Percentiles rank a stretch among this genome's conserved stretches.
phyloP scores from a whole-genome alignment of 129 eudicot genomes.

The Artemisia annua region DNA sequence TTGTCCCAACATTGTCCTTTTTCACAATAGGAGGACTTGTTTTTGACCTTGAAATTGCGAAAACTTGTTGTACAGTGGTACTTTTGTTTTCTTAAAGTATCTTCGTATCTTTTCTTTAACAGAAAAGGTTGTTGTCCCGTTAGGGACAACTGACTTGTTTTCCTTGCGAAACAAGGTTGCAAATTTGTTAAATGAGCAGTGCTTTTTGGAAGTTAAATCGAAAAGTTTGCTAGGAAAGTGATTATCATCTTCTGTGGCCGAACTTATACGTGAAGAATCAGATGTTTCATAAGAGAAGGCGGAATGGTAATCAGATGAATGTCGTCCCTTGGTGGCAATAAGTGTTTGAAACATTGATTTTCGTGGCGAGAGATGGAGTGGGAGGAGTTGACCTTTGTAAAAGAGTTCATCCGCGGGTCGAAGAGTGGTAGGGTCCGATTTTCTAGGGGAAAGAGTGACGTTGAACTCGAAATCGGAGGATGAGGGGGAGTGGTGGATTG shows the following conservation, averaged over 20 bases:
- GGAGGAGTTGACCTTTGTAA: conserved; percentile 92
- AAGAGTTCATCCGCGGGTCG: conserved; percentile 92
- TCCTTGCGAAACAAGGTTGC: conserved; percentile 73
- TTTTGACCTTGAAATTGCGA: background rate
- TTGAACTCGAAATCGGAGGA: conserved; percentile 93
- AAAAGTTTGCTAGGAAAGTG: conserved; percentile 17
- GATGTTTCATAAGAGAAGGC: conserved; percentile 48
- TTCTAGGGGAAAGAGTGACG: conserved; percentile 64
- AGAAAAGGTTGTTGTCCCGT: background rate
- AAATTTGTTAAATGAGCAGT: conserved; percentile 61
- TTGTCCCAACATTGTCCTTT: conserved; percentile 13
- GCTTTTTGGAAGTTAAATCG: conserved; percentile 25
- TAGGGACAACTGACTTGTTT: conserved; percentile 14
- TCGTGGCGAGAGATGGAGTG: conserved; percentile 85
- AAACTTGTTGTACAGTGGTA: conserved; percentile 21
- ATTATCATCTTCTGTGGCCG: conserved; percentile 62
- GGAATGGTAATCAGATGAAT: conserved; percentile 52
- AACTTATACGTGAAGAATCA: conserved; percentile 74
- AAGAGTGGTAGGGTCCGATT: conserved; percentile 58
- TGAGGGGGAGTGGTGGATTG: conserved; percentile 61
- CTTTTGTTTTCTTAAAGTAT: conserved; percentile 24
- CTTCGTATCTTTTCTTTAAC: conserved; percentile 23
- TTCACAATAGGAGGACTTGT: conserved; percentile 2
- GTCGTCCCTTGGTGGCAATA: conserved; percentile 54
- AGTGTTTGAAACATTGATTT: conserved; percentile 85